A percentile compares a stretch with the other conserved stretches of the same genome.
Evolutionary conservation across 2,329 filamentous ascomycete genomes (phyloP).

Genomic region (Bipolaris sorokiniana): DNA sequence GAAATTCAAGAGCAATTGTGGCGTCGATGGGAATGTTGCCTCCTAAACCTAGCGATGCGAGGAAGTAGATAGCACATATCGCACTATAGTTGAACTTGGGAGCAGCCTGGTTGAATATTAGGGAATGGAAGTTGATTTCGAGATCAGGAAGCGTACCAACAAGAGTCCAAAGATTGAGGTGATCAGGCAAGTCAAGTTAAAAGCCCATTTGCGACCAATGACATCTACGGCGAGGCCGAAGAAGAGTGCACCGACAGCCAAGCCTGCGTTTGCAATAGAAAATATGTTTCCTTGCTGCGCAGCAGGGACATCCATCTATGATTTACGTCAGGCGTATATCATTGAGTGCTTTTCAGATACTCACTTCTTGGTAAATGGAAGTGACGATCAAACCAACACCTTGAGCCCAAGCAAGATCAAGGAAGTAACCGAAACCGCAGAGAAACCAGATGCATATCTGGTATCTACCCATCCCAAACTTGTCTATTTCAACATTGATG

Average conservation of each 20-base stretch:
- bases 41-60: slow-evolving; percentile 34
- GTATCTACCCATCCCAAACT: slow-evolving; percentile 38
- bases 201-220: slow-evolving; percentile 39
- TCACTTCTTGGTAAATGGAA: slow-evolving; percentile 40
- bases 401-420: slow-evolving; percentile 41
- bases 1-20: slow-evolving; percentile 36
- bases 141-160: slow-evolving; percentile 16
- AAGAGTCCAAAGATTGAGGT: slow-evolving; percentile 35
- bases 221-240: slow-evolving; percentile 37
- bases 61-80: slow-evolving; percentile 39
- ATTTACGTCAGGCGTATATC: not conserved
- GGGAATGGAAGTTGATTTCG: not conserved
- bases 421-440: slow-evolving; percentile 41
- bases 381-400: slow-evolving; percentile 36
- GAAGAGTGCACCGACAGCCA: slow-evolving; percentile 36
- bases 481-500: slow-evolving; percentile 39
- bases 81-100: slow-evolving; percentile 40
- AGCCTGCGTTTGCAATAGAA: slow-evolving; percentile 37
- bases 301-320: slow-evolving; percentile 23
- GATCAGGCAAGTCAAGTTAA: slow-evolving; percentile 38
- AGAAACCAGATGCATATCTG: slow-evolving; percentile 44
- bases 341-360: not conserved
- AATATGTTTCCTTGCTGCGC: slow-evolving; percentile 33
- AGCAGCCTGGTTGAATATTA: slow-evolving; percentile 27
- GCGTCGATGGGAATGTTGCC: slow-evolving; percentile 41